phyloP scores from a whole-genome alignment of 192 early-diverging fungal genomes.

The Pilaira anomala region DNA sequence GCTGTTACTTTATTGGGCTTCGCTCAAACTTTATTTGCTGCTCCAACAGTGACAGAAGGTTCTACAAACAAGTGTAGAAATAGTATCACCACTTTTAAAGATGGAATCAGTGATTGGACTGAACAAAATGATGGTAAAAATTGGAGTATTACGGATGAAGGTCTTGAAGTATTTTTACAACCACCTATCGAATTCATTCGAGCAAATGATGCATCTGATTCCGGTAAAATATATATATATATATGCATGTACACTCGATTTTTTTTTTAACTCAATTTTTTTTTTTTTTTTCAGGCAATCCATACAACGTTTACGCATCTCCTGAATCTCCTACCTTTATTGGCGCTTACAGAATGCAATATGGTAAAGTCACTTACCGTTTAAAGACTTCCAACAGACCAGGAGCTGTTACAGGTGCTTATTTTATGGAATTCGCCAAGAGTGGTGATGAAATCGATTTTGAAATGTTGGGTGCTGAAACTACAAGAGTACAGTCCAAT shows the following conservation, averaged over 20 bases:
- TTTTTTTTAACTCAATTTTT: too few species aligned
- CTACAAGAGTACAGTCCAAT: slow-evolving; percentile 38
- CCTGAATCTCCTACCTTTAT: slow-evolving; percentile 28
- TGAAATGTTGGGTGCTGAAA: slow-evolving; percentile 36
- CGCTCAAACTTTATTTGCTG: neutral
- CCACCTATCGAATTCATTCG: neutral
- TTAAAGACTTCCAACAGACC: slow-evolving; percentile 30
- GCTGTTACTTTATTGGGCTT: neutral
- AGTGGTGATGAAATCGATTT: slow-evolving; percentile 52
- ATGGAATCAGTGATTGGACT: neutral
- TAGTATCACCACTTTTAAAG: neutral
- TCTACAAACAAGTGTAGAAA: neutral
- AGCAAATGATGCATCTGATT: neutral
- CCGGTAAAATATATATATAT: neutral
- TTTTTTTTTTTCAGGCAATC: slow-evolving; percentile 1
- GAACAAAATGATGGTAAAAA: neutral
- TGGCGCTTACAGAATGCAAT: slow-evolving; percentile 32
- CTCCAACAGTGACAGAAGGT: neutral
- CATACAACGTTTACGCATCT: slow-evolving; percentile 20
- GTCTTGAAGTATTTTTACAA: neutral
- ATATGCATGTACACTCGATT: neutral
- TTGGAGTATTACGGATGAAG: neutral
- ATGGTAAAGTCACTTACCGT: slow-evolving; percentile 33
- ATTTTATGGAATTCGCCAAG: slow-evolving; percentile 23
- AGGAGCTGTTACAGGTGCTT: slow-evolving; percentile 28